A percentile compares a stretch with the other conserved stretches of the same genome.
These are phyloP conservation scores for Diphasiastrum complanatum DNA, from an alignment of 83 land plant species.

Conservation along the genomic window DNA sequence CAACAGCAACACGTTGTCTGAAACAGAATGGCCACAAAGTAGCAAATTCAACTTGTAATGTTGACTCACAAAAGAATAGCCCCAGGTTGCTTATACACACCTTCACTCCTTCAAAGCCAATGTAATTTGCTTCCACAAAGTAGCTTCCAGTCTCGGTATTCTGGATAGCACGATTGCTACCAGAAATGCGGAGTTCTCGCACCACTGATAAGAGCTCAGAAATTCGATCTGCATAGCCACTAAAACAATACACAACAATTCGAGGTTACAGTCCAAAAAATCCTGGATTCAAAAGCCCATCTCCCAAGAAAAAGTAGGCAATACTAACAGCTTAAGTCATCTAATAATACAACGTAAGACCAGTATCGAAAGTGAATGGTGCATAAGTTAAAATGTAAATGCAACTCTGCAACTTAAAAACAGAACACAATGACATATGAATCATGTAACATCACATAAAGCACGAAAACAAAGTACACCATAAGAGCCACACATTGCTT, in stretches of 20 bases:
- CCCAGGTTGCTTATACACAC: slow-evolving; percentile 31
- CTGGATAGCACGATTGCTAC: slow-evolving; percentile 39
- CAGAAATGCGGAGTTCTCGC: slow-evolving; percentile 54
- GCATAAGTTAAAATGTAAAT: no score
- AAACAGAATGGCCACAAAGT: neutral
- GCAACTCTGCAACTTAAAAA: no score
- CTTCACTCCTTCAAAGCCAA: slow-evolving; percentile 90
- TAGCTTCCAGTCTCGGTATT: slow-evolving; percentile 55
- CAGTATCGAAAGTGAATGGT: no score
- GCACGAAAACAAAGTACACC: no score
- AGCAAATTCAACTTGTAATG: neutral
- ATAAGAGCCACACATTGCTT: no score
- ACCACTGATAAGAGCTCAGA: slow-evolving; percentile 71
- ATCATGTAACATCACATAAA: no score
- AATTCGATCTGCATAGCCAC: slow-evolving; percentile 98
- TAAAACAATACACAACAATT: slow-evolving; percentile 33
- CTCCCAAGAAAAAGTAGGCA: no score
- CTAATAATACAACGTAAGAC: no score
- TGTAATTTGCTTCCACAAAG: slow-evolving; percentile 70
- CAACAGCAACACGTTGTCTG: neutral
- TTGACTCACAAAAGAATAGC: neutral
- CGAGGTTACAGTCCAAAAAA: no score
- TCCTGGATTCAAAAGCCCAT: no score
- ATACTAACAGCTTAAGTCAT: no score
- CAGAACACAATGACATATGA: no score